phyloP scores from a whole-genome alignment of 2,329 filamentous ascomycete species.

The Hirsutella rhossiliensis region DNA sequence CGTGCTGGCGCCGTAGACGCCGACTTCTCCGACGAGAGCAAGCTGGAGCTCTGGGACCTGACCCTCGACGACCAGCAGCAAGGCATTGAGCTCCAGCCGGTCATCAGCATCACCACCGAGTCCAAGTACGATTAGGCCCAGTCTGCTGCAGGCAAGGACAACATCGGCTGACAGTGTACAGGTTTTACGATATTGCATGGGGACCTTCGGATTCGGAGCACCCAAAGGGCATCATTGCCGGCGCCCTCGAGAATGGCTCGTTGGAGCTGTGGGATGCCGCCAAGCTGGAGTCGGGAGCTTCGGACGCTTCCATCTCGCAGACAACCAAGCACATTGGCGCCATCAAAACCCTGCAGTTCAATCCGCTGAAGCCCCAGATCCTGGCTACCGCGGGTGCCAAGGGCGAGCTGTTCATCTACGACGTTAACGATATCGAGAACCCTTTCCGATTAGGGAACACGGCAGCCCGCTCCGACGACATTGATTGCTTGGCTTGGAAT shows the following conservation, averaged over 20 bases:
- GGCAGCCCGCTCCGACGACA: constrained; percentile 82
- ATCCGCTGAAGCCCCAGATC: constrained; percentile 81
- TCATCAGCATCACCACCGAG: constrained; percentile 75
- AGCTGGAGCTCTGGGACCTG: constrained; percentile 93
- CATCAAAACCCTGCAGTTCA: constrained; percentile 94
- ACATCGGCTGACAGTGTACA: constrained; percentile 23
- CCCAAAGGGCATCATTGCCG: constrained; percentile 81
- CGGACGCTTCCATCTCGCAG: constrained; percentile 72
- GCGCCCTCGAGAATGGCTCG: constrained; percentile 86
- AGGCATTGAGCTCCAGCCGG: constrained; percentile 72
- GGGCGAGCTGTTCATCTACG: constrained; percentile 92
- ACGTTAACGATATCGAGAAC: constrained; percentile 78
- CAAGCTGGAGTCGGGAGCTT: constrained; percentile 43
- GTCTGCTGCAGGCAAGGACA: neutral
- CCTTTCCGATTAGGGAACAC: constrained; percentile 82
- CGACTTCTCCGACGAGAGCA: constrained; percentile 95
- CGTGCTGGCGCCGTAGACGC: constrained; percentile 90
- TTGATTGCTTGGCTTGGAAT: constrained; percentile 97
- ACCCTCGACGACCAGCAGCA: constrained; percentile 65
- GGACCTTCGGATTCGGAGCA: constrained; percentile 67
- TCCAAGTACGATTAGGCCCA: constrained; percentile 52
- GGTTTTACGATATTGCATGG: constrained; percentile 97
- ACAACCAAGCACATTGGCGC: constrained; percentile 84
- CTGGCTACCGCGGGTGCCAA: constrained; percentile 88
- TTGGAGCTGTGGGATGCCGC: constrained; percentile 89